These are phyloP conservation scores for Fusarium oligoseptatum DNA, from an alignment of 2,329 filamentous ascomycete genomes.

Conservation along the genomic window DNA sequence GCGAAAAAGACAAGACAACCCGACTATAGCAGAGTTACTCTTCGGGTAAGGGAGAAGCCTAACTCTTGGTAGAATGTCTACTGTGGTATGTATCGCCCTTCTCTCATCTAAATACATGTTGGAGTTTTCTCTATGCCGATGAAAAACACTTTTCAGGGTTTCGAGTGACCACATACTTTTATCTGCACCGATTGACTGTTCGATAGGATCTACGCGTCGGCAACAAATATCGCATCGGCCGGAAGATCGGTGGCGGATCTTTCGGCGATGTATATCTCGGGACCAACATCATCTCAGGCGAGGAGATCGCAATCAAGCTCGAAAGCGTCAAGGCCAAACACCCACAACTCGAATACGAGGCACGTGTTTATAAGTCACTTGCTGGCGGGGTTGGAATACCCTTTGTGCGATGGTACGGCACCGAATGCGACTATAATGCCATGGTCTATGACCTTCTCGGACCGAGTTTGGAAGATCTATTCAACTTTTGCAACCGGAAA, in stretches of 20 bases:
- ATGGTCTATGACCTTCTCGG: conserved; percentile 78
- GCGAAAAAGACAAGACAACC: not conserved
- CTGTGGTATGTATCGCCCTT: not conserved
- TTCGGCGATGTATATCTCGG: conserved; percentile 99
- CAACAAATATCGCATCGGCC: conserved; percentile 99
- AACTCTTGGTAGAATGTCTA: not conserved
- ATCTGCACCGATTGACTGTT: not conserved
- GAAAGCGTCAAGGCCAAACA: conserved; percentile 99
- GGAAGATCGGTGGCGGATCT: conserved; percentile 97
- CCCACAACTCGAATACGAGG: conserved; percentile 98
- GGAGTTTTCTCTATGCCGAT: not conserved
- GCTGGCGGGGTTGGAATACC: conserved; percentile 98
- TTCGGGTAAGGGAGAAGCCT: not conserved
- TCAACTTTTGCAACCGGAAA: conserved; percentile 80
- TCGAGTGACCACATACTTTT: not conserved
- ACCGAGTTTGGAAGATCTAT: not conserved
- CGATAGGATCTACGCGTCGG: conserved; percentile 95
- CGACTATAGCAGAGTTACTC: not conserved
- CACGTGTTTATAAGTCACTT: conserved; percentile 89
- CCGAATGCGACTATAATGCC: conserved; percentile 99
- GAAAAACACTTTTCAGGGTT: not conserved
- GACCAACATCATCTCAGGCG: conserved; percentile 99
- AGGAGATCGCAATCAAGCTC: conserved; percentile 99
- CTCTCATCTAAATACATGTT: not conserved
- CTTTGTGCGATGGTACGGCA: conserved; percentile 99